Evolutionary conservation across 192 early-diverging fungal genomes (phyloP), one percentile per base, ranked within the genome.

Genomic region (Oehlia diaphana): DNA sequence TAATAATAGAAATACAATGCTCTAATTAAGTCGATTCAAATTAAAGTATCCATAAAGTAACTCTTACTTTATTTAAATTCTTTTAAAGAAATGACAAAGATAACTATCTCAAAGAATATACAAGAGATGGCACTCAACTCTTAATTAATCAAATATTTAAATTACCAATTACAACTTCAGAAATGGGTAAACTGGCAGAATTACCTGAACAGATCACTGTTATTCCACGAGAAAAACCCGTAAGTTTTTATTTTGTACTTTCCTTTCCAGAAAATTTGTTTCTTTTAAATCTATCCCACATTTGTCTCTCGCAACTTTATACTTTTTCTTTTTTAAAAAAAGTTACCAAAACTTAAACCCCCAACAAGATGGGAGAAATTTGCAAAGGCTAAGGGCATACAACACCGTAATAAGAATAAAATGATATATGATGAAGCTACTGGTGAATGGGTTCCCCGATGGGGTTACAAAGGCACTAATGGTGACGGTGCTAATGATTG

Each of bases 311-410:
- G 12, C 23, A 14, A 33, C 5, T 80, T 23, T 2, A 9, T 19
- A 50, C n/a, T 16, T 14, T 26, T 14, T 8, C 37, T 81, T 35
- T 21, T 23, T 37, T 21, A 31, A 61, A 79, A 62, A 37, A 19
- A 79, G 77, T 79, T 97, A 26, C 98, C 98, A 49, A 95, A 96
- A 86, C 91, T 90, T 44, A 95, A 96, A 83, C 89, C 93, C 14
- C 83, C 90, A 86, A 99, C 98, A 13, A 93, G 96, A 79, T 99
- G 98, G 98, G 97, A 99, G 86, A 95, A 94, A 89, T 99, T 99
- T 86, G 98, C 98, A 70, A 93, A 95, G 82, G 86, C 87, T 83
- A 99, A 99, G 87, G 96, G 96, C 19, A 98, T 99, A 84, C 89
- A 92, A 83, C 93, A 93, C 68, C 84, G 82, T 80, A 97, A 98